These are phyloP conservation scores for Lentinula detonsa DNA, from an alignment of 768 basidiomycete genomes.

Conservation along the genomic window DNA sequence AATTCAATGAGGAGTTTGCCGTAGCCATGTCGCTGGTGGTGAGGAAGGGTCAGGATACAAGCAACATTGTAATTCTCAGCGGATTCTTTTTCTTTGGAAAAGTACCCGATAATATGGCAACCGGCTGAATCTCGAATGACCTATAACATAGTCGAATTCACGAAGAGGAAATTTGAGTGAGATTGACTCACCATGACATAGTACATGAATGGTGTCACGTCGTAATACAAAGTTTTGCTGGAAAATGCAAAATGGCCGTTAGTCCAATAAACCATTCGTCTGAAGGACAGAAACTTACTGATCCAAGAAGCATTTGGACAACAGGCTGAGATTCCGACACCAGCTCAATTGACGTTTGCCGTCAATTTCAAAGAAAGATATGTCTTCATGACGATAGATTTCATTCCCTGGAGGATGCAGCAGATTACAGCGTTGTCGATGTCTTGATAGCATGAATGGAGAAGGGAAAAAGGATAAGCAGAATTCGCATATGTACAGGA, in stretches of 20 bases:
- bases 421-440: conserved; percentile 86
- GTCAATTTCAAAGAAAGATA: conserved; percentile 98
- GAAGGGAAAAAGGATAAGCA: conserved; percentile 93
- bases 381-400: conserved; percentile 96
- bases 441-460: conserved; percentile 84
- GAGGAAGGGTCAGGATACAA: conserved; percentile 97
- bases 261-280: not conserved
- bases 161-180: conserved; percentile 1
- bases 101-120: conserved; percentile 95
- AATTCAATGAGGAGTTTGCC: conserved; percentile 97
- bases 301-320: conserved; percentile 98
- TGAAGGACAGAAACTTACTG: conserved; percentile 55
- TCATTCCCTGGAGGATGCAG: conserved; percentile 97
- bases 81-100: conserved; percentile 98
- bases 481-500: conserved; percentile 98
- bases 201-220: conserved; percentile 99
- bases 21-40: conserved; percentile 95
- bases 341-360: conserved; percentile 93
- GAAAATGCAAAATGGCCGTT: conserved; percentile 4
- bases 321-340: conserved; percentile 93
- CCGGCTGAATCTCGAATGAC: conserved; percentile 82
- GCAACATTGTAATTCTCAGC: conserved; percentile 98
- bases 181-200: conserved; percentile 83
- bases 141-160: conserved; percentile 27
- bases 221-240: conserved; percentile 98